Conservation (phyloP, 1,284 basidiomycete genomes). For the Leccinum holopus region DNA sequence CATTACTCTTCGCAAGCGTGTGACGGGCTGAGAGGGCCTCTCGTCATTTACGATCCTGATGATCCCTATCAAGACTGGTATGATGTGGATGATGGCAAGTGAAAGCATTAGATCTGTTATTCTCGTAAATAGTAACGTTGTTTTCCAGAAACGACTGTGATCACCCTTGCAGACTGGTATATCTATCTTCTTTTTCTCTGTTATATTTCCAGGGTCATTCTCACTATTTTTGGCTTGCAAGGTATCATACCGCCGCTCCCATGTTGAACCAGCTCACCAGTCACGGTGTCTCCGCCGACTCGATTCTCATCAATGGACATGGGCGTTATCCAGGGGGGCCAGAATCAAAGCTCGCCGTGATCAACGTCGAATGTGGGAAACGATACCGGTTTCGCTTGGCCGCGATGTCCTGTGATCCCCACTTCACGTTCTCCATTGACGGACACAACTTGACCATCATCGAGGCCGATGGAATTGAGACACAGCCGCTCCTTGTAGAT, state of each 20-base stretch:
- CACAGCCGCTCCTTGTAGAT: constrained; percentile 34
- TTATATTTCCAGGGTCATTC: neutral
- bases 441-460: constrained; percentile 40
- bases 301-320: constrained; percentile 48
- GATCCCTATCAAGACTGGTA: neutral
- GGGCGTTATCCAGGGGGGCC: constrained; percentile 43
- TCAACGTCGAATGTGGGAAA: constrained; percentile 30
- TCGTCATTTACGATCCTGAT: neutral
- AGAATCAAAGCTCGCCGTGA: constrained; percentile 23
- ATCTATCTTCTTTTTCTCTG: neutral
- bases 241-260: constrained; percentile 28
- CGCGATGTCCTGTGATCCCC: constrained; percentile 39
- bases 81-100: neutral
- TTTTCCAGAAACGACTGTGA: constrained; percentile 30
- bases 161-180: constrained; percentile 32
- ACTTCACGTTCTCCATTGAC: constrained; percentile 41
- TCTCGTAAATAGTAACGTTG: neutral
- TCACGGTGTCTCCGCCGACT: constrained; percentile 18
- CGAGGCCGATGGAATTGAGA: constrained; percentile 40
- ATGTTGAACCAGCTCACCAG: constrained; percentile 18
- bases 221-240: constrained; percentile 30
- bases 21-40: neutral
- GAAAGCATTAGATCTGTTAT: neutral
- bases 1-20: neutral
- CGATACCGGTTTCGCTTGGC: constrained; percentile 45